These are phyloP conservation scores for Carallia brachiata DNA, from an alignment of 345 rosid species.

Conservation along the genomic window DNA sequence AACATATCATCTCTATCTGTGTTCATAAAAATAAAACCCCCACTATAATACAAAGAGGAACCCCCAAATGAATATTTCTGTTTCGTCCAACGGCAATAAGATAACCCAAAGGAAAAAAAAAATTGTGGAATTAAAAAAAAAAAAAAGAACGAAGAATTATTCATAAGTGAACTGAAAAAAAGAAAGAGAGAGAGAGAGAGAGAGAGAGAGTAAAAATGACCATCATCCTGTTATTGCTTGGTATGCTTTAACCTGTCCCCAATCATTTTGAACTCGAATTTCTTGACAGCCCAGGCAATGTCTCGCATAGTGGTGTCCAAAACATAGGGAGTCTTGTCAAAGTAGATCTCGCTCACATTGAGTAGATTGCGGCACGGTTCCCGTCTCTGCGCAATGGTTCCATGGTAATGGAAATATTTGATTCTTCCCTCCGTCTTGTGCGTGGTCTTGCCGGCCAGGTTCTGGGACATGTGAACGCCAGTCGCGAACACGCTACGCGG, in stretches of 20 bases:
- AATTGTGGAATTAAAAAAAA: background rate
- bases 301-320: constrained; percentile 67
- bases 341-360: constrained; percentile 40
- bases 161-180: background rate
- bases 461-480: constrained; percentile 89
- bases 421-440: constrained; percentile 58
- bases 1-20: background rate
- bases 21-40: background rate
- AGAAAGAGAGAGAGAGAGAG: background rate
- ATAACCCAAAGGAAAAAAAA: background rate
- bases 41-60: constrained; percentile 9
- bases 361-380: constrained; percentile 69
- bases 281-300: constrained; percentile 48
- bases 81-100: constrained; percentile 4
- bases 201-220: too few relatives aligned
- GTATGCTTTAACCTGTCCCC: constrained; percentile 60
- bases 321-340: constrained; percentile 61
- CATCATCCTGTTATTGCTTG: constrained; percentile 50
- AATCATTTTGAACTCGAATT: constrained; percentile 67
- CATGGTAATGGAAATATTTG: constrained; percentile 86
- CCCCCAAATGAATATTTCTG: constrained; percentile 2
- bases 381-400: constrained; percentile 61
- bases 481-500: constrained; percentile 71
- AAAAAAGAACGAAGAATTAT: background rate
- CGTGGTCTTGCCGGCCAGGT: constrained; percentile 59